Base-by-base conservation (phyloP, 2,329 filamentous ascomycete genomes). In the Aschersonia sp. region DNA sequence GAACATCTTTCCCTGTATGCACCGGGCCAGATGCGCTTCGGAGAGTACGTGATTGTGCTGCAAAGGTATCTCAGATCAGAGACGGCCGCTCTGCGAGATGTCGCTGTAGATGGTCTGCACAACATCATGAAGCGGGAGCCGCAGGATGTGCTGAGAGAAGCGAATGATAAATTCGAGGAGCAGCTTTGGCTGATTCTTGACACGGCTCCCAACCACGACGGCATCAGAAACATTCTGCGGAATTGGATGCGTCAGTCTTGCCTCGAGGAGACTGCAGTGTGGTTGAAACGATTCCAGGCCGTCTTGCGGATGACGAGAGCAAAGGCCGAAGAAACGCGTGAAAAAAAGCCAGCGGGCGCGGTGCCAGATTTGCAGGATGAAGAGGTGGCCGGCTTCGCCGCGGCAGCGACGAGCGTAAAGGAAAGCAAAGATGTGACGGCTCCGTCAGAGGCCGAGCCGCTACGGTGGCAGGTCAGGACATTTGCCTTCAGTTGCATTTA, bases 181-280 rank as follows among this genome's bases (percentile, higher is more conserved):
- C 83, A 92, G 51, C 70, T 98, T 0, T 98, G 92, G 94, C 75
- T 94, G 47, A 82, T 86, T 1, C 76, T 97, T 2, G 91, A 98
- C 61, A 75, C 78, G 30, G 72, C 75, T 1, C 87, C 91, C 1
- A 73, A 78, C 32, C 86, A 94, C 56, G 77, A 84, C 48, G 82
- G 86, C 2, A 80, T 96, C n/a, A 79, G 80, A 51, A 94, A 86
- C 58, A 87, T 97, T 51, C 80, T 98, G 47, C 76, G 82, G 44
- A 95, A 94, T 59, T 98, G 94, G 92, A 73, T 98, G 59, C 83
- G 87, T 50, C 91, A 97, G 61, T 94, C 89, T 3, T 87, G 85
- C 12, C 73, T 95, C 0, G 74, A 70, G 2, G 84, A 95, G 58
- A 92, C 89, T 0, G 76, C 76, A 2, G 68, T 76, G n/a, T 98